A percentile compares a stretch with the other conserved stretches of the same genome.
phyloP scores from a whole-genome alignment of 768 basidiomycete genomes.

The Pholiota molesta region DNA sequence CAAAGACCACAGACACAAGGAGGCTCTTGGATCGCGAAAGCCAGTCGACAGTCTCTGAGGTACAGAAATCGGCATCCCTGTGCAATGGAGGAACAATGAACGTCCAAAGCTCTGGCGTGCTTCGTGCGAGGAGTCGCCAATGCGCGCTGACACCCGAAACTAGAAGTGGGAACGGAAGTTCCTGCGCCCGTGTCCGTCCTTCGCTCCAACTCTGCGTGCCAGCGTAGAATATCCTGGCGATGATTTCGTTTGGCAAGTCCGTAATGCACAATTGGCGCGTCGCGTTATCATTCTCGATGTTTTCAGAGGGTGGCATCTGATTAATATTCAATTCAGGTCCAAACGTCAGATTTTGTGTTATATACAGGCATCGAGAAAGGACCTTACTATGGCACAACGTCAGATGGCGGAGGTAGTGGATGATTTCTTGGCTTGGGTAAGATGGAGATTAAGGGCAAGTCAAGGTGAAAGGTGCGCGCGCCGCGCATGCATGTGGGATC shows the following conservation, averaged over 20 bases:
- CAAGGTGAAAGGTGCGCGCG: background rate
- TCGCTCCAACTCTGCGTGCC: conserved; percentile 10
- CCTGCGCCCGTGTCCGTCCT: background rate
- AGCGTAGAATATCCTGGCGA: conserved; percentile 12
- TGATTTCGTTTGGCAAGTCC: conserved; percentile 15
- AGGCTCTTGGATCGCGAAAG: conserved; percentile 17
- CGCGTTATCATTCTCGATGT: background rate
- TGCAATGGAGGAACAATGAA: conserved; percentile 19
- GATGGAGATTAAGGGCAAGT: background rate
- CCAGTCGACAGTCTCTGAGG: conserved; percentile 21
- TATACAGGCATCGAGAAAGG: background rate
- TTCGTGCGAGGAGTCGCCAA: conserved; percentile 19
- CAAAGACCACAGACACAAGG: conserved; percentile 19
- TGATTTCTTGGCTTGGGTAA: background rate
- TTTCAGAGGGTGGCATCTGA: background rate
- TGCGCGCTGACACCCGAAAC: conserved; percentile 15
- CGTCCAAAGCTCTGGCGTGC: conserved; percentile 22
- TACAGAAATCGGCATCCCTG: conserved; percentile 6
- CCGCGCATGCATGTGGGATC: background rate
- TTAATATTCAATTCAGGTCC: background rate
- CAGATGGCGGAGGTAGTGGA: background rate
- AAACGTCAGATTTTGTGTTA: background rate
- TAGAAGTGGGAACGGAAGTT: conserved; percentile 20
- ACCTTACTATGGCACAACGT: background rate
- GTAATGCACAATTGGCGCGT: background rate